phyloP scores from a whole-genome alignment of 1,284 basidiomycete genomes.

The Puccinia novopanici region DNA sequence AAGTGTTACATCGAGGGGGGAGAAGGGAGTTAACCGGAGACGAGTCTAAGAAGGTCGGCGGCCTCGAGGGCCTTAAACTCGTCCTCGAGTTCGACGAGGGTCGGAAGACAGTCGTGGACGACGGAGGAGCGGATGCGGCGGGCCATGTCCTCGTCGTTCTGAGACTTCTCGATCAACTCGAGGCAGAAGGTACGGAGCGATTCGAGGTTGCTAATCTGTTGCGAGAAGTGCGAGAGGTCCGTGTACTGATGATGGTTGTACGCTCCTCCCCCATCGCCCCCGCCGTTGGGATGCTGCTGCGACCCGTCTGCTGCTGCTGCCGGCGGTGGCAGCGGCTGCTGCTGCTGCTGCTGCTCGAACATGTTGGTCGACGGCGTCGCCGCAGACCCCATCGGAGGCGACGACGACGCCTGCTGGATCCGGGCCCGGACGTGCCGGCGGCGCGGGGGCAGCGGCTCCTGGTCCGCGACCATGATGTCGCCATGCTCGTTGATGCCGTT shows the following conservation, averaged over 20 bases:
- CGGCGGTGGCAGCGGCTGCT: no score
- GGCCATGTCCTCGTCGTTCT: background rate
- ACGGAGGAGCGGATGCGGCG: background rate
- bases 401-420: background rate
- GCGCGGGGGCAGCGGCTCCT: background rate
- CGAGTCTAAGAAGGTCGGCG: conserved; percentile 31
- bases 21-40: conserved; percentile 15
- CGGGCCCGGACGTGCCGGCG: background rate
- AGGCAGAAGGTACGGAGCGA: conserved; percentile 23
- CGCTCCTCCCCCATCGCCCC: background rate
- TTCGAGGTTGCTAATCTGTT: conserved; percentile 34
- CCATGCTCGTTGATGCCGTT: background rate
- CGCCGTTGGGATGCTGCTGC: background rate
- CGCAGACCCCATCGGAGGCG: background rate
- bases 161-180: conserved; percentile 8
- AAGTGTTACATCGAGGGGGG: no score
- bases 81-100: conserved; percentile 37
- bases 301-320: background rate
- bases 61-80: conserved; percentile 48
- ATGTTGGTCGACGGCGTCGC: background rate
- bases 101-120: conserved; percentile 30
- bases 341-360: conserved; percentile 16
- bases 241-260: background rate
- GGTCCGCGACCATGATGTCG: conserved; percentile 23
- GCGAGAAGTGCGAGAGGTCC: conserved; percentile 30